These are phyloP conservation scores for Prunus yedoensis DNA, from an alignment of 331 rosid genomes.

Conservation along the genomic window DNA sequence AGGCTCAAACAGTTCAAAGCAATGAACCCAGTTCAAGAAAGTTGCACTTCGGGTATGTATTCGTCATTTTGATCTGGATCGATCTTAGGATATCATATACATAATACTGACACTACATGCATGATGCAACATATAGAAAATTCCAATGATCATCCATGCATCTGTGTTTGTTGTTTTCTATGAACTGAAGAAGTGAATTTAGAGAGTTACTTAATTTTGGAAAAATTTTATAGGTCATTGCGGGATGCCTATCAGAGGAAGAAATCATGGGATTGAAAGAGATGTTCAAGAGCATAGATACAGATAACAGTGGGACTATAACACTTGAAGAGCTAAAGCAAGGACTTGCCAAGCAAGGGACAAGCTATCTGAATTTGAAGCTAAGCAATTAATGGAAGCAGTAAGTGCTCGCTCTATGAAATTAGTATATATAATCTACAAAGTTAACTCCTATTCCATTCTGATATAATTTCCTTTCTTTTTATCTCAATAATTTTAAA, in stretches of 20 bases:
- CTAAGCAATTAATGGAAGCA: slow-evolving; percentile 89
- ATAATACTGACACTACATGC: too few species aligned
- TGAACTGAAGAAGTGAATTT: background rate
- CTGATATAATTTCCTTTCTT: background rate
- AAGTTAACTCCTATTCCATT: background rate
- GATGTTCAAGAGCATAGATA: slow-evolving; percentile 87
- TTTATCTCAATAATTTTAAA: background rate
- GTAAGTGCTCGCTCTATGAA: slow-evolving; percentile 40
- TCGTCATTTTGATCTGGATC: background rate
- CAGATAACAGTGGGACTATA: slow-evolving; percentile 93
- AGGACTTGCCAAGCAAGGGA: slow-evolving; percentile 95
- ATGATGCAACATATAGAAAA: background rate
- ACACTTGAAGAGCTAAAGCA: slow-evolving; percentile 96
- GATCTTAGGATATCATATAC: background rate
- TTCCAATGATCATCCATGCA: background rate
- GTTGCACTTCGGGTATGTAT: slow-evolving; percentile 78
- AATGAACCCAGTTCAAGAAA: slow-evolving; percentile 96
- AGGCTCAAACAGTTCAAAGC: slow-evolving; percentile 98
- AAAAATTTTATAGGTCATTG: slow-evolving; percentile 56
- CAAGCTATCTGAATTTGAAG: slow-evolving; percentile 81
- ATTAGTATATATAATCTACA: too few species aligned
- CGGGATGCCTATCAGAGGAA: slow-evolving; percentile 96
- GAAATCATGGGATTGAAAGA: slow-evolving; percentile 96
- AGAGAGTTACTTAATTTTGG: background rate
- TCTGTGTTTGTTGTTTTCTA: background rate